These are phyloP conservation scores for Hemerocallis citrina DNA, from an alignment of 106 monocot species.

Conservation along the genomic window DNA sequence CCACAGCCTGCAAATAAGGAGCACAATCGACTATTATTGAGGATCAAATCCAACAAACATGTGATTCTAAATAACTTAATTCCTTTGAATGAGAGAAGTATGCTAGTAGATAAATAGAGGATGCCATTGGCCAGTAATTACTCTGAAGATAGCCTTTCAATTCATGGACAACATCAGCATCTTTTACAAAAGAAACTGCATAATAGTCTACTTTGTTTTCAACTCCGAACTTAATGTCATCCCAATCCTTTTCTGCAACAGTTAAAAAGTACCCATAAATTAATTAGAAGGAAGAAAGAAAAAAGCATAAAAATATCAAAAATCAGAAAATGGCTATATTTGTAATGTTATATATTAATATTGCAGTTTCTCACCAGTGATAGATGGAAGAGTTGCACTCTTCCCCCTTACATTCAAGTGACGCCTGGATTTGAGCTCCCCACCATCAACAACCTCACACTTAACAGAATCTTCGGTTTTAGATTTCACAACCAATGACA, in stretches of 20 bases:
- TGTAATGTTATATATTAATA: no score
- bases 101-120: not conserved
- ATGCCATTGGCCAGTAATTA: conserved; percentile 14
- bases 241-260: conserved; percentile 95
- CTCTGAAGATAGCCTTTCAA: conserved; percentile 83
- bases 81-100: not conserved
- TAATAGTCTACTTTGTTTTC: conserved; percentile 94
- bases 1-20: conserved; percentile 35
- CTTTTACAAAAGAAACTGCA: conserved; percentile 99
- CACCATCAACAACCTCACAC: conserved; percentile 97
- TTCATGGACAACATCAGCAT: conserved; percentile 93
- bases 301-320: not conserved
- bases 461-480: conserved; percentile 88
- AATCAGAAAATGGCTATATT: not conserved
- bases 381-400: conserved; percentile 92
- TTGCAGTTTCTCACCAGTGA: conserved; percentile 51
- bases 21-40: not conserved
- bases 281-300: not conserved
- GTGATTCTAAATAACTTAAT: not conserved
- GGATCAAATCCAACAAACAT: not conserved
- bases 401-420: conserved; percentile 98
- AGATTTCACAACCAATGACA: conserved; percentile 80
- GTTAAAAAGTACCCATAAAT: not conserved
- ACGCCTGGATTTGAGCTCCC: conserved; percentile 87
- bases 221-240: conserved; percentile 98